Evolutionary conservation across 495 filamentous ascomycete species (phyloP).

Genomic region (Penicillium soppii): DNA sequence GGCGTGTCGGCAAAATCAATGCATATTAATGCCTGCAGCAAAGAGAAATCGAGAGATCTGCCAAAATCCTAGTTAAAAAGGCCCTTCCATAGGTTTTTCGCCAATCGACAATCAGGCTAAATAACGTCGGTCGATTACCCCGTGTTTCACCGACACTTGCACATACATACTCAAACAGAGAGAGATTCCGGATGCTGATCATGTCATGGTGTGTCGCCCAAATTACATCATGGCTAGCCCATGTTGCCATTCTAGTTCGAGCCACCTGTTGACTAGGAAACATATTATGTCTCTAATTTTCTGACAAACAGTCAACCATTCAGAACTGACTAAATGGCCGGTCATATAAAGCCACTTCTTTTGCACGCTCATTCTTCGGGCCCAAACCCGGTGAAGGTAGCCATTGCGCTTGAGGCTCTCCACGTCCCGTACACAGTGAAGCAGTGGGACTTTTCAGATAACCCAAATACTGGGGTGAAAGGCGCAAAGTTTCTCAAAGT

Average conservation of each 20-base stretch:
- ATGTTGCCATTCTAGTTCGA: slow-evolving; percentile 1
- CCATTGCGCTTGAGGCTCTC: slow-evolving; percentile 78
- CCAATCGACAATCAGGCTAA: slow-evolving; percentile 3
- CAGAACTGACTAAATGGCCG: slow-evolving; percentile 9
- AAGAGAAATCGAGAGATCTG: too few species aligned
- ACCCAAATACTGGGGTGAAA: slow-evolving; percentile 54
- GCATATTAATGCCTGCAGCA: background rate
- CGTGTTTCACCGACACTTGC: too few species aligned
- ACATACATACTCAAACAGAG: too few species aligned
- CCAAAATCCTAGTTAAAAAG: too few species aligned
- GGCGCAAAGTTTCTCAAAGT: slow-evolving; percentile 70
- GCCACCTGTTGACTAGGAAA: background rate
- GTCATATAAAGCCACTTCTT: slow-evolving; percentile 25
- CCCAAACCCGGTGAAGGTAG: slow-evolving; percentile 61
- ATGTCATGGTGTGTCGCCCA: background rate
- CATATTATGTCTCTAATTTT: background rate
- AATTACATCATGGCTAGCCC: slow-evolving; percentile 23
- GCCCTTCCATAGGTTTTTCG: background rate
- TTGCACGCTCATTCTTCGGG: slow-evolving; percentile 41
- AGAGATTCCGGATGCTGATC: too few species aligned
- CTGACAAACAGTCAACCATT: background rate
- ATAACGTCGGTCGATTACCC: background rate
- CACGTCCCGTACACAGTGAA: slow-evolving; percentile 62
- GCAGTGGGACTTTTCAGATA: slow-evolving; percentile 59
- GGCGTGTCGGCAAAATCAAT: background rate